Evolutionary conservation across 129 eudicot genomes (phyloP).

Genomic region (Saposhnikovia divaricata): DNA sequence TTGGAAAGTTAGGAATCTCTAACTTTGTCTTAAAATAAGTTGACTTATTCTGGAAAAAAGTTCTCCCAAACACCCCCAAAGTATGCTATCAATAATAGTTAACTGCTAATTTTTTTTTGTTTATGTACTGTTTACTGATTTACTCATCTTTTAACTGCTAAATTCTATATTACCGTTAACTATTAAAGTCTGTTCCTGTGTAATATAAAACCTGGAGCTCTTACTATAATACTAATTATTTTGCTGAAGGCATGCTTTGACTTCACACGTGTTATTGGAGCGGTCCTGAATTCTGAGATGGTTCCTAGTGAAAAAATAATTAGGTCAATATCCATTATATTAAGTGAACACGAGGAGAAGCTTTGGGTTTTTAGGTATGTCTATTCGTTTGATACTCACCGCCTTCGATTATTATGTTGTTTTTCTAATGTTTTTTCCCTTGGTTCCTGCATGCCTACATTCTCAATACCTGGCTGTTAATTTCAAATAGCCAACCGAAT

Average conservation of each 20-base stretch:
- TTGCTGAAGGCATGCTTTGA: constrained; percentile 80
- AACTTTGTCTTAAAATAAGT: too few relatives aligned
- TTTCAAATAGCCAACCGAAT: background rate
- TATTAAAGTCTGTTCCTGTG: background rate
- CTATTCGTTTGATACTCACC: background rate
- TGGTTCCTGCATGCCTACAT: background rate
- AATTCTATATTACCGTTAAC: background rate
- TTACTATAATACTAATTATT: constrained; percentile 17
- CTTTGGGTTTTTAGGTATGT: constrained; percentile 65
- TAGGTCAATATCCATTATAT: constrained; percentile 44
- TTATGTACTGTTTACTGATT: background rate
- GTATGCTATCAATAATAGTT: background rate
- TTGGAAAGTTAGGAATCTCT: too few relatives aligned
- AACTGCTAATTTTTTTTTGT: too few relatives aligned
- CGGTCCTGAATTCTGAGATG: constrained; percentile 46
- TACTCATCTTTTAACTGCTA: background rate
- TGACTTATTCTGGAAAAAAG: too few relatives aligned
- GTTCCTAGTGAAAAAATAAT: constrained; percentile 62
- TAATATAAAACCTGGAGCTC: constrained; percentile 1
- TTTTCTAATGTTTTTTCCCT: background rate
- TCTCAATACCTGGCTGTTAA: background rate
- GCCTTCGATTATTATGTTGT: background rate
- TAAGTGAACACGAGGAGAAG: constrained; percentile 52
- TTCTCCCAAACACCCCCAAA: too few relatives aligned
- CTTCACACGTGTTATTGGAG: constrained; percentile 63